These are phyloP conservation scores for Colletotrichum shisoi DNA, from an alignment of 2,329 filamentous ascomycete species.

Conservation along the genomic window DNA sequence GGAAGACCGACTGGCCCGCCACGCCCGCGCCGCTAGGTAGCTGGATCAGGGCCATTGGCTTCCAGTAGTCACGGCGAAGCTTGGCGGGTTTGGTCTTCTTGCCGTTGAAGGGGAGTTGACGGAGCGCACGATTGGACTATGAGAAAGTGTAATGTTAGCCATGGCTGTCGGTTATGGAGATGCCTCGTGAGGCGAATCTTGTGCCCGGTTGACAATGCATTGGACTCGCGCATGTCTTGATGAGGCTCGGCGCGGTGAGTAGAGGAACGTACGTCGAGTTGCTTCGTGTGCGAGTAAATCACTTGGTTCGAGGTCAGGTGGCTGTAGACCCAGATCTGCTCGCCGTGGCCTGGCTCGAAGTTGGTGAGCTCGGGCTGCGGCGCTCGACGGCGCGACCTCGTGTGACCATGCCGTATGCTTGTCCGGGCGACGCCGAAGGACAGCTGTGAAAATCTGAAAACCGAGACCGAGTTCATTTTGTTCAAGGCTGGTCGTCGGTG, in stretches of 20 bases:
- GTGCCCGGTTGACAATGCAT: background rate
- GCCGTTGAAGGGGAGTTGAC: constrained; percentile 70
- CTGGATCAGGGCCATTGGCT: constrained; percentile 65
- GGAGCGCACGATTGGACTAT: constrained; percentile 57
- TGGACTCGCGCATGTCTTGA: background rate
- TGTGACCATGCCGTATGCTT: constrained; percentile 53
- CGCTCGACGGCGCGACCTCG: constrained; percentile 40
- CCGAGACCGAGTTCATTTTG: constrained; percentile 51
- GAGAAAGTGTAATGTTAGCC: constrained; percentile 9
- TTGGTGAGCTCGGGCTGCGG: constrained; percentile 41
- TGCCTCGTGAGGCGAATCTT: background rate
- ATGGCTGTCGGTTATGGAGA: background rate
- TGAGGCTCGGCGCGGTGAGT: too few species aligned
- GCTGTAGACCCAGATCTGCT: constrained; percentile 65
- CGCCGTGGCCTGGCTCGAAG: constrained; percentile 57
- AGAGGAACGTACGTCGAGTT: constrained; percentile 54
- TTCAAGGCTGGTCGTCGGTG: constrained; percentile 26
- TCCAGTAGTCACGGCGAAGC: constrained; percentile 73
- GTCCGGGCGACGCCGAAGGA: constrained; percentile 52
- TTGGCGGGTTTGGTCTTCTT: constrained; percentile 71
- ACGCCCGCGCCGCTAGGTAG: constrained; percentile 62
- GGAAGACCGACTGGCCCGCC: constrained; percentile 67
- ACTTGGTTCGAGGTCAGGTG: constrained; percentile 61
- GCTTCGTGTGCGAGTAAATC: constrained; percentile 60
- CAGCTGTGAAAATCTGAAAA: constrained; percentile 53